Base-by-base conservation (phyloP, 1,284 basidiomycete species). In the Ceratobasidium sp. region DNA sequence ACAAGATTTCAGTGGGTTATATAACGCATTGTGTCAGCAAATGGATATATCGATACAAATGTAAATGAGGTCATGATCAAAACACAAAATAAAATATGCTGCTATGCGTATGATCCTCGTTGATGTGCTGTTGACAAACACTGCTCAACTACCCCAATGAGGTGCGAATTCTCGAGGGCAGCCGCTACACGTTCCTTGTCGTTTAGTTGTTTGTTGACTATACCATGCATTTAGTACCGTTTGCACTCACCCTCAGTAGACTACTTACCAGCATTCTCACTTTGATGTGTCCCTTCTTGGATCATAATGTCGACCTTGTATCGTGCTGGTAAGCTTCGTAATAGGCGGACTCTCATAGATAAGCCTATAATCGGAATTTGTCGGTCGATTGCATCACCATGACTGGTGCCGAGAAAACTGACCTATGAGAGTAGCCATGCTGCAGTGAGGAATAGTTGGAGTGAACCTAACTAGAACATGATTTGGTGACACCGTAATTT, bases 181-280 rank as follows among this genome's bases (percentile, higher is more conserved):
- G 97, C 97, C 25, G 95, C 95, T 0, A 99, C 97, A 56, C 96
- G 84, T 79, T 99, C 96, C 79, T 99, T 99, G 80, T 99, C 96
- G 76, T 99, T 98, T 53, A 99, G 82, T 77, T 99, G 96, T 78
- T 98, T 99, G 81, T 99, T 99, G 36, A 98, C 95, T 93, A 72
- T 5, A 41, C 56, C 2, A 39, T 30, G 21, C 13, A 46, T 27
- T 69, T 19, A 60, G 13, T 54, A 19, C 29, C 29, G 21, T 1
- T 9, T 44, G 1, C 16, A 33, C 33, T 11, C 14, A 30, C 1
- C 14, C n/a, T n/a, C n/a, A n/a, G n/a, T n/a, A n/a, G n/a, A 42
- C 36, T 39, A 5, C 9, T 50, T n/a, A 56, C 36, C 23, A 8
- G 2, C 21, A 29, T 13, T 5, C 21, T 23, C 30, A 91, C 90